Evolutionary conservation across 768 basidiomycete species (phyloP).

Genomic region (Mycena albidolilacea): DNA sequence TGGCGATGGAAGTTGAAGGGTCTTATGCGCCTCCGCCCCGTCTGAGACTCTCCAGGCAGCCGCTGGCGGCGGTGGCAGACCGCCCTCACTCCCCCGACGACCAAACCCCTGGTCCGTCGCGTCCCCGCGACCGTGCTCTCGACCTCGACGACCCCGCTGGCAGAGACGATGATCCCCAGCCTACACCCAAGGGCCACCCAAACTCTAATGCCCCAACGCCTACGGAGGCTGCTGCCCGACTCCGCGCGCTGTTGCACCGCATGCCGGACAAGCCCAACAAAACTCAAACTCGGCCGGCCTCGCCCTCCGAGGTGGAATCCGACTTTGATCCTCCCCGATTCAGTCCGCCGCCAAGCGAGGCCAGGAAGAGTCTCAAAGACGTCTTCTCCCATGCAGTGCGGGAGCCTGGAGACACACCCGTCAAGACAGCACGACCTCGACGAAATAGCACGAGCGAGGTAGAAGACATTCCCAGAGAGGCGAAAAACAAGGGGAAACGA

Average conservation of each 20-base stretch:
- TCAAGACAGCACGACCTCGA: conserved; percentile 58
- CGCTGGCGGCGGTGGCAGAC: conserved; percentile 45
- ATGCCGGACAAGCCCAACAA: conserved; percentile 57
- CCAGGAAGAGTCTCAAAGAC: conserved; percentile 72
- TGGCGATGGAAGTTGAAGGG: conserved; percentile 53
- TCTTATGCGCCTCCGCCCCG: conserved; percentile 48
- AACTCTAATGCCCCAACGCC: conserved; percentile 41
- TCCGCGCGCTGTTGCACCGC: conserved; percentile 73
- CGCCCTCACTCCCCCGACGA: conserved; percentile 38
- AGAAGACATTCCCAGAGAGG: conserved; percentile 67
- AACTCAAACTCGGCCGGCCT: conserved; percentile 47
- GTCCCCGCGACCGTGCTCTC: conserved; percentile 51
- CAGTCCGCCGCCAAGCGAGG: conserved; percentile 60
- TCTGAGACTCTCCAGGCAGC: conserved; percentile 53
- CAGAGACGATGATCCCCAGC: conserved; percentile 52
- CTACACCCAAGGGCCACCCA: conserved; percentile 53
- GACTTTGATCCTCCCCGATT: conserved; percentile 69
- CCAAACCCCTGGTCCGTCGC: conserved; percentile 54
- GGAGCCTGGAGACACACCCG: conserved; percentile 76
- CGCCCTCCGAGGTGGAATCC: conserved; percentile 67
- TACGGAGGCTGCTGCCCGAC: conserved; percentile 63
- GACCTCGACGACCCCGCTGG: conserved; percentile 45
- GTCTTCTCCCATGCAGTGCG: conserved; percentile 78
- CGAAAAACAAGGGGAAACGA: conserved; percentile 64
- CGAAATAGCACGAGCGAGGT: conserved; percentile 74